These are phyloP conservation scores for Pichia sp. DNA, from an alignment of 1,139 yeast species.

Conservation along the genomic window DNA sequence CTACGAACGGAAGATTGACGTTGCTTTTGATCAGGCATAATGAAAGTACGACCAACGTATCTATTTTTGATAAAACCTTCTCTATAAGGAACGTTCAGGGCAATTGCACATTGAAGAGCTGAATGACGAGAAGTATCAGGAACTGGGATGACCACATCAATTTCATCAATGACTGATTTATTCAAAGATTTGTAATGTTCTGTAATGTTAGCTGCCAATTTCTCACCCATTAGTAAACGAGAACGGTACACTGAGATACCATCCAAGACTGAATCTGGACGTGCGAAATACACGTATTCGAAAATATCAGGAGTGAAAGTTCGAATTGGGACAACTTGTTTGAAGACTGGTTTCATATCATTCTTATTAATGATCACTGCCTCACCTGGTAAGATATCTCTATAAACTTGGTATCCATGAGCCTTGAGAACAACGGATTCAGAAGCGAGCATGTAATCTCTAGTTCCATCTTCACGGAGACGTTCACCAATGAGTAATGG, in stretches of 20 bases:
- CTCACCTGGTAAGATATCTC: conserved; percentile 90
- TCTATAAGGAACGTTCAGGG: conserved; percentile 74
- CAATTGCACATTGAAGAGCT: conserved; percentile 86
- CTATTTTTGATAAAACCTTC: conserved; percentile 97
- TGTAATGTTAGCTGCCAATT: conserved; percentile 68
- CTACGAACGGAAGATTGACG: conserved; percentile 91
- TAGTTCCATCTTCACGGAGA: conserved; percentile 55
- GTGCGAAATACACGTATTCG: conserved; percentile 95
- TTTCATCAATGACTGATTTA: conserved; percentile 38
- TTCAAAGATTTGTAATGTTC: conserved; percentile 42
- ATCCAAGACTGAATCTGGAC: conserved; percentile 94
- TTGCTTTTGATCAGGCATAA: conserved; percentile 97
- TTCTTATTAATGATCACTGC: conserved; percentile 87
- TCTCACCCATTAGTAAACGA: conserved; percentile 90
- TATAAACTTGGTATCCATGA: conserved; percentile 74
- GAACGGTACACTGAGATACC: conserved; percentile 93
- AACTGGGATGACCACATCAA: conserved; percentile 95
- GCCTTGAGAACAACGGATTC: conserved; percentile 94
- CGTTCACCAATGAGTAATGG: conserved; percentile 87
- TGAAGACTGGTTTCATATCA: conserved; percentile 63
- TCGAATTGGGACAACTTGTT: conserved; percentile 76
- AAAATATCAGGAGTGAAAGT: conserved; percentile 91
- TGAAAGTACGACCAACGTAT: conserved; percentile 94
- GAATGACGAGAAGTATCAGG: conserved; percentile 97
- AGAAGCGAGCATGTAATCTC: conserved; percentile 91